These are phyloP conservation scores for Collybia nuda DNA, from an alignment of 768 basidiomycete species.

Conservation along the genomic window DNA sequence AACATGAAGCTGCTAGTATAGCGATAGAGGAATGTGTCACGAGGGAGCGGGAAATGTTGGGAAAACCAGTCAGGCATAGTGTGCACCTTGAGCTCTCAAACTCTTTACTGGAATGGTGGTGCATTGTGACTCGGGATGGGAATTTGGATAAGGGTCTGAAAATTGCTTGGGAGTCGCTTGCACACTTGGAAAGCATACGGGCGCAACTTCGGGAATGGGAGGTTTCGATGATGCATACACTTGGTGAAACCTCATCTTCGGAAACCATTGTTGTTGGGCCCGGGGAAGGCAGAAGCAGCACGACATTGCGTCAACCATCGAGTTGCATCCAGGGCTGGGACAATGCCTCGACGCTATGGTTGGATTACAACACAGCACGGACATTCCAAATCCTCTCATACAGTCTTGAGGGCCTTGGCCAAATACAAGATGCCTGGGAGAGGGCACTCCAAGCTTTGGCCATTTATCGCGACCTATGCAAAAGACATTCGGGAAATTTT, in stretches of 20 bases:
- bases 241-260: too few species aligned
- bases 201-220: constrained; percentile 5
- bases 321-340: not conserved
- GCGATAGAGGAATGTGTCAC: not conserved
- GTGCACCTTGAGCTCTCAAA: constrained; percentile 2
- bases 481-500: not conserved
- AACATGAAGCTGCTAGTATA: not conserved
- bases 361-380: constrained; percentile 11
- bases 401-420: constrained; percentile 4
- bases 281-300: not conserved
- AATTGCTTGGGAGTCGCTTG: constrained; percentile 6
- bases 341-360: constrained; percentile 4
- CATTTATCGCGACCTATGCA: not conserved
- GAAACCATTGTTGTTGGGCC: not conserved
- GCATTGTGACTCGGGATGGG: not conserved
- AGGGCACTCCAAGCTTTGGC: constrained; percentile 3
- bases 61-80: too few species aligned
- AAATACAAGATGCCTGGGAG: constrained; percentile 8
- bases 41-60: too few species aligned
- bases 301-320: not conserved
- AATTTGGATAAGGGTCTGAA: constrained; percentile 2
- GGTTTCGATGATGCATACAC: too few species aligned
- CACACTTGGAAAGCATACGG: constrained; percentile 4
- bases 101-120: constrained; percentile 10
- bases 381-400: constrained; percentile 6